Evolutionary conservation across 2,329 filamentous ascomycete genomes (phyloP).

Genomic region (Trichothecium roseum): DNA sequence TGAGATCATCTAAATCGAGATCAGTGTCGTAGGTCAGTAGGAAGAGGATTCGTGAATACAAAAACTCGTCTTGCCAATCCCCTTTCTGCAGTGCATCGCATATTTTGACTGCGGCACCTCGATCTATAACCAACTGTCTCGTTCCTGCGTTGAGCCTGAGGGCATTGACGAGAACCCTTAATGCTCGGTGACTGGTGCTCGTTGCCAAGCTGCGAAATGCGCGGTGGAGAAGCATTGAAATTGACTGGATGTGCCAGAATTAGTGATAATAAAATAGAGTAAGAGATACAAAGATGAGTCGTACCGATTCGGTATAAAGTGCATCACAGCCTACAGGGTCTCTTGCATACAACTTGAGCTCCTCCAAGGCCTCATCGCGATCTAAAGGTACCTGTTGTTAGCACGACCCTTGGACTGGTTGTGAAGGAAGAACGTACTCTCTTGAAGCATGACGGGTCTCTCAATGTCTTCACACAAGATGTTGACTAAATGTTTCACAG

Average conservation of each 20-base stretch:
- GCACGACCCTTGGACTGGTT: not conserved
- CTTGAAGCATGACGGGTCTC: not conserved
- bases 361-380: constrained; percentile 47
- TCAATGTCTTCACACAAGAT: constrained; percentile 16
- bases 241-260: constrained; percentile 44
- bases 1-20: constrained; percentile 37
- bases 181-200: constrained; percentile 60
- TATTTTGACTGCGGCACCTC: constrained; percentile 49
- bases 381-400: constrained; percentile 32
- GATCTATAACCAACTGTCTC: constrained; percentile 19
- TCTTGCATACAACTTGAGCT: constrained; percentile 60
- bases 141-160: constrained; percentile 45
- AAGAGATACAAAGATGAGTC: constrained; percentile 8
- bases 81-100: constrained; percentile 64
- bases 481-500: constrained; percentile 9
- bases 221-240: constrained; percentile 60
- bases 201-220: constrained; percentile 58
- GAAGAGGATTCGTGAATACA: constrained; percentile 39
- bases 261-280: not conserved
- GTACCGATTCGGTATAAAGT: constrained; percentile 72
- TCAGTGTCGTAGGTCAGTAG: constrained; percentile 39
- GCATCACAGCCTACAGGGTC: constrained; percentile 62
- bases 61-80: constrained; percentile 75
- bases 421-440: not conserved
- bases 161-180: constrained; percentile 75